Percentiles rank a stretch among this genome's conserved stretches.
phyloP scores from a whole-genome alignment of 345 rosid genomes.

The Corchorus olitorius region DNA sequence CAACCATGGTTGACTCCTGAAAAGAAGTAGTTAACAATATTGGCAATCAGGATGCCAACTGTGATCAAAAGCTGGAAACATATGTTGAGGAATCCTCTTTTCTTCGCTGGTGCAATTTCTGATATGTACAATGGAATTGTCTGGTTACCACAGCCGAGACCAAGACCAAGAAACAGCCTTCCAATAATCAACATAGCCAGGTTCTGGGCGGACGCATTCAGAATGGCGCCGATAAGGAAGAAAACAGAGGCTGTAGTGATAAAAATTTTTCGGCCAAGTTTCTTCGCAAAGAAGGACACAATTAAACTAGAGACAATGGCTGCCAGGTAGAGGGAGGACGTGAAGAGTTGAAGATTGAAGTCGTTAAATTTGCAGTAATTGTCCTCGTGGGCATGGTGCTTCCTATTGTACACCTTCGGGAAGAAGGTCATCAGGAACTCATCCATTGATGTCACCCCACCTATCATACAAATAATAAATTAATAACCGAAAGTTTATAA shows the following conservation, averaged over 20 bases:
- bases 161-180: conserved; percentile 56
- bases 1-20: conserved; percentile 59
- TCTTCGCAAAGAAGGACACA: conserved; percentile 46
- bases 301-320: conserved; percentile 49
- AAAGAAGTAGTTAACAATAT: conserved; percentile 44
- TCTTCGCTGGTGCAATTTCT: conserved; percentile 82
- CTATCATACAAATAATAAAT: conserved; percentile 21
- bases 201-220: conserved; percentile 42
- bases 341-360: conserved; percentile 55
- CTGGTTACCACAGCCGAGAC: conserved; percentile 79
- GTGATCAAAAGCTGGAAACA: conserved; percentile 71
- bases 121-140: conserved; percentile 77
- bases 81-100: conserved; percentile 63
- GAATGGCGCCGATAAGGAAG: conserved; percentile 54
- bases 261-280: conserved; percentile 45
- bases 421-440: conserved; percentile 59
- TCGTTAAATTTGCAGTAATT: conserved; percentile 72
- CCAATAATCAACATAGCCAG: conserved; percentile 57
- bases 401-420: conserved; percentile 52
- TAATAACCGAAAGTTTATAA: no score
- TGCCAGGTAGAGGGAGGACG: conserved; percentile 75
- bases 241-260: conserved; percentile 55
- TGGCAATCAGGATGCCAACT: conserved; percentile 58
- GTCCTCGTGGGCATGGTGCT: conserved; percentile 53
- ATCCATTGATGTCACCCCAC: conserved; percentile 80